Evolutionary conservation across 2,329 filamentous ascomycete genomes (phyloP).

Genomic region (Microdochium nivale): DNA sequence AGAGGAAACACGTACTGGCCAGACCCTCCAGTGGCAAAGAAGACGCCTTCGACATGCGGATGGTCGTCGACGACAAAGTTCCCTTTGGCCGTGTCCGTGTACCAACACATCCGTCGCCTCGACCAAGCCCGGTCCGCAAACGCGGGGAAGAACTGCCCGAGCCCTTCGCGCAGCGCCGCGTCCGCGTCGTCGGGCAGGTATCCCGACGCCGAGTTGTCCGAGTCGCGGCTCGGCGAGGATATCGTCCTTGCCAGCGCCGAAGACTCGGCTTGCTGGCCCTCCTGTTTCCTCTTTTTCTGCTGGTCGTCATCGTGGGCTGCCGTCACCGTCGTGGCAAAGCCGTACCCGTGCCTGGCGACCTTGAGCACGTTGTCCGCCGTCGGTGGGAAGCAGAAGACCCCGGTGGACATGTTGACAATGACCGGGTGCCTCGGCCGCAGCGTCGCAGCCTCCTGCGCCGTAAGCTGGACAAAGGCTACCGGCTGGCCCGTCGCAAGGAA

Average conservation of each 20-base stretch:
- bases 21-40: conserved; percentile 38
- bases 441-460: conserved; percentile 42
- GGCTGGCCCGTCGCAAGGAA: conserved; percentile 57
- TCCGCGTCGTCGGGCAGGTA: conserved; percentile 42
- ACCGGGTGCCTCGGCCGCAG: conserved; percentile 47
- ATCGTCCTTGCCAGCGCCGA: conserved; percentile 6
- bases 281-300: conserved; percentile 15
- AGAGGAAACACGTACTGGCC: conserved; percentile 26
- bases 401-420: conserved; percentile 43
- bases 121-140: conserved; percentile 42
- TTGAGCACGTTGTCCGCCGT: conserved; percentile 37
- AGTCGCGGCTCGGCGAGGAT: conserved; percentile 23
- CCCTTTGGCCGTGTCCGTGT: conserved; percentile 55
- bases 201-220: conserved; percentile 29
- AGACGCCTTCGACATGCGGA: conserved; percentile 35
- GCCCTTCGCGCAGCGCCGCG: conserved; percentile 37
- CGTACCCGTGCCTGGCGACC: conserved; percentile 51
- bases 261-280: conserved; percentile 11
- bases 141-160: conserved; percentile 44
- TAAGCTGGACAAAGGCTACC: conserved; percentile 56
- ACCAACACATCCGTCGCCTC: conserved; percentile 51
- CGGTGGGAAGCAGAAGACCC: conserved; percentile 48
- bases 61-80: conserved; percentile 54
- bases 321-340: conserved; percentile 22
- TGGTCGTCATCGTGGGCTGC: conserved; percentile 10